phyloP scores from a whole-genome alignment of 208 protist species.

The Leptomonas pyrrhocoris region DNA sequence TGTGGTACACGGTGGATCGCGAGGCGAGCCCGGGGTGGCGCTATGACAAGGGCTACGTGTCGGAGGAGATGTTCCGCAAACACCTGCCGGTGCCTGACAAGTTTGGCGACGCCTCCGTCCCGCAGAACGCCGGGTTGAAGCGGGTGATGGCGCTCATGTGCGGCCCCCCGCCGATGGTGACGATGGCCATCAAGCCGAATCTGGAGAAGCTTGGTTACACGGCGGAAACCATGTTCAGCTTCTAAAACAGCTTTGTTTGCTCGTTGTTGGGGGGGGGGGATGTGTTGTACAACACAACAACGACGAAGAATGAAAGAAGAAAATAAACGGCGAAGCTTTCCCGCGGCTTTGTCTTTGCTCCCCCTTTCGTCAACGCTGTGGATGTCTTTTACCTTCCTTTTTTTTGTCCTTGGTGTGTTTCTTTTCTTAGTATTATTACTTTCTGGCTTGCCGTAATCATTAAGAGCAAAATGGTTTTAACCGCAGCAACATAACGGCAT shows the following conservation, averaged over 20 bases:
- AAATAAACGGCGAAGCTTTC: too few species aligned
- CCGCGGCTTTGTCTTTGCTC: too few species aligned
- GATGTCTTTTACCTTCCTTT: too few species aligned
- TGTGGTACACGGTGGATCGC: slow-evolving; percentile 84
- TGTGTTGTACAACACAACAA: too few species aligned
- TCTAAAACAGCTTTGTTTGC: slow-evolving; percentile 42
- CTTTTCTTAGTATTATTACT: too few species aligned
- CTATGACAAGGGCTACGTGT: slow-evolving; percentile 72
- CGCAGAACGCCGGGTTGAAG: slow-evolving; percentile 38
- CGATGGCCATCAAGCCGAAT: slow-evolving; percentile 83
- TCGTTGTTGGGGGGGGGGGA: too few species aligned
- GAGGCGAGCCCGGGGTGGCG: slow-evolving; percentile 54
- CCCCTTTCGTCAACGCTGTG: too few species aligned
- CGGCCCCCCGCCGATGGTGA: slow-evolving; percentile 87
- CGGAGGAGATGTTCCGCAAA: slow-evolving; percentile 74
- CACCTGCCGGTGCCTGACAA: slow-evolving; percentile 56
- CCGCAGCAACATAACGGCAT: too few species aligned
- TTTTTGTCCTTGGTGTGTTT: too few species aligned
- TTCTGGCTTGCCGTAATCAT: slow-evolving; percentile 20
- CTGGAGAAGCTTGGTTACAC: slow-evolving; percentile 81
- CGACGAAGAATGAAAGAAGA: too few species aligned
- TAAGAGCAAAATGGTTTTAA: too few species aligned
- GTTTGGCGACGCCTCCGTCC: slow-evolving; percentile 29
- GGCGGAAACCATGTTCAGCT: slow-evolving; percentile 63
- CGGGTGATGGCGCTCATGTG: slow-evolving; percentile 80